Evolutionary conservation across 2,329 filamentous ascomycete genomes (phyloP), one percentile per base, ranked within the genome.

Genomic region (Ceratocystis cacaofunesta): DNA sequence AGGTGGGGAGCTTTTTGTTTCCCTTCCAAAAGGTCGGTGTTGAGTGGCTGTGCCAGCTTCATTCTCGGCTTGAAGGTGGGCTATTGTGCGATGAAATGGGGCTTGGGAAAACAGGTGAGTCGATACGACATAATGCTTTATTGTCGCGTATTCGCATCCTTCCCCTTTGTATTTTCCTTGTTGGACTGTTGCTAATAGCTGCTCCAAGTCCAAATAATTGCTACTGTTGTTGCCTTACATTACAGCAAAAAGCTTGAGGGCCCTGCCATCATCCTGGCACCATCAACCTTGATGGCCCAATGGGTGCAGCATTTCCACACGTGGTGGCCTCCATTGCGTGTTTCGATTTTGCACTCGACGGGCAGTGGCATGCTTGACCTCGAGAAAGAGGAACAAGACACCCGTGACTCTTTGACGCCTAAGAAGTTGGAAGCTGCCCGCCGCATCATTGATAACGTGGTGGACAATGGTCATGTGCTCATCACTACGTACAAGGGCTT

Each of bases 51-150:
- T 91, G 90, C 73, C 92, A 99, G 74, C 78, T 99, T 1, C 92
- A 95, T 73, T 85, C 86, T 65, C 91, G 96, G 73, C 84, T 88
- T 68, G 91, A 96, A 4, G 94, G 94, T 28, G 94, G 94, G 2
- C 97, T 99, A 64, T 83, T 99, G 48, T 94, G 92, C 5, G 94
- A 99, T 72, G 94, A 99, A 75, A 99, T 99, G 94, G 94, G 95
- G 0, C 78, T 99, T n/a, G 94, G 94, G 3, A 99, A 99, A 76
- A 99, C 94, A 2, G 73, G 73, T 74, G 69, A 63, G 68, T 62
- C 17, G 30, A 32, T 32, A 32, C 30, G 30, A 32, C 6, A 32
- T 32, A 32, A 7, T 8, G 30, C 30, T 8, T 6, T 32, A 32
- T 32, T 32, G 30, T 2, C 28, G 28, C 28, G 17, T 36, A 2